Conservation (phyloP, 805 yeast species). For the Yarrowia sp. region DNA sequence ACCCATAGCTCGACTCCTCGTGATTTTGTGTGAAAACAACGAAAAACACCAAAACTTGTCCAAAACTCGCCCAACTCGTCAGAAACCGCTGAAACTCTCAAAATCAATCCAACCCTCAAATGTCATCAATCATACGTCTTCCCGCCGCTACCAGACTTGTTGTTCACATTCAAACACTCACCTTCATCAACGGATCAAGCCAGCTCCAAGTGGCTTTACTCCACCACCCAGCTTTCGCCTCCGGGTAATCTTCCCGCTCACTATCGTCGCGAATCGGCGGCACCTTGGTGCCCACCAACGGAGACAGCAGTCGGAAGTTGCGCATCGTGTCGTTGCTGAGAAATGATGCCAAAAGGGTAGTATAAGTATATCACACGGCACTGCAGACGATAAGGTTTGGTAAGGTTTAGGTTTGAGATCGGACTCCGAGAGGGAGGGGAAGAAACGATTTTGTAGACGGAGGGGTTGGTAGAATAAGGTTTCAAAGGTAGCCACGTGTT, state of each 20-base stretch:
- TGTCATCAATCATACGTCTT: too few relatives aligned
- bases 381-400: background rate
- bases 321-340: background rate
- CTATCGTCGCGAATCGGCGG: conserved; percentile 44
- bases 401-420: too few relatives aligned
- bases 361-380: conserved; percentile 14
- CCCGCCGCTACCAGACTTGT: too few relatives aligned
- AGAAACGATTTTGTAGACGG: too few relatives aligned
- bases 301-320: conserved; percentile 42
- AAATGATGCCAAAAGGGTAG: background rate
- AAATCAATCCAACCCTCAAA: too few relatives aligned
- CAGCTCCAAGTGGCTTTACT: conserved; percentile 54
- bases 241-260: conserved; percentile 27
- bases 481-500: too few relatives aligned
- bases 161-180: conserved; percentile 44
- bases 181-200: conserved; percentile 66
- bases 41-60: background rate
- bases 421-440: too few relatives aligned
- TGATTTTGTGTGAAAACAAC: background rate
- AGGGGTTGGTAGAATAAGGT: too few relatives aligned
- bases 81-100: too few relatives aligned
- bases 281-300: conserved; percentile 42
- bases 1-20: too few relatives aligned
- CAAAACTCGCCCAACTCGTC: too few relatives aligned
- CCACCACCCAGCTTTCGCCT: background rate